Conservation (phyloP, 2,329 filamentous ascomycete species). For the Microdochium trichocladiopsis region DNA sequence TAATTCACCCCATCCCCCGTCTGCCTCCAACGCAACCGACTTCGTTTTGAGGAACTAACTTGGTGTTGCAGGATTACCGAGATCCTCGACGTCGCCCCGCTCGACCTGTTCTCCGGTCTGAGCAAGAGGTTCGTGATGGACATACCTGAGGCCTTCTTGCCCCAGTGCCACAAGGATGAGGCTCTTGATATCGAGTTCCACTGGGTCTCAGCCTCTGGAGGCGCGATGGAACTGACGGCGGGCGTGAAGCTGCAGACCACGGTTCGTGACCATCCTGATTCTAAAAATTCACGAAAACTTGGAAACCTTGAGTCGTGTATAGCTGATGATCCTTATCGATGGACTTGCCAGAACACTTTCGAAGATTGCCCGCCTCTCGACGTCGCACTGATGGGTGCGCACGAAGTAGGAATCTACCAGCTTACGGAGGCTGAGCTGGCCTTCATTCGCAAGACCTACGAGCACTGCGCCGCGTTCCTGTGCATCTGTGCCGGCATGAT, state of each 20-base stretch:
- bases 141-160: conserved; percentile 8
- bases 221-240: conserved; percentile 12
- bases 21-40: neutral
- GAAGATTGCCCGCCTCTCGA: conserved; percentile 30
- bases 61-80: conserved; percentile 18
- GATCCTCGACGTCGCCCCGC: conserved; percentile 24
- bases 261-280: conserved; percentile 8
- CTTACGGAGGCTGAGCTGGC: conserved; percentile 23
- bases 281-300: no score
- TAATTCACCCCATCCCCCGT: conserved; percentile 7
- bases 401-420: conserved; percentile 13
- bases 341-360: conserved; percentile 25
- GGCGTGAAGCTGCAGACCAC: conserved; percentile 20
- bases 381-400: conserved; percentile 31
- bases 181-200: conserved; percentile 21
- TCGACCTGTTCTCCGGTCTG: conserved; percentile 18
- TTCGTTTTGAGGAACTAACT: neutral
- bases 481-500: conserved; percentile 29
- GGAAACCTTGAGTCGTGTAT: neutral
- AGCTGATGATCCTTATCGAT: neutral
- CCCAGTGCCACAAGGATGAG: conserved; percentile 9
- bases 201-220: conserved; percentile 23
- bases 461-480: conserved; percentile 27
- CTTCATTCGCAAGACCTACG: conserved; percentile 26
- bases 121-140: conserved; percentile 9